Conservation (phyloP, 345 rosid species). For the Camelina laxa region DNA sequence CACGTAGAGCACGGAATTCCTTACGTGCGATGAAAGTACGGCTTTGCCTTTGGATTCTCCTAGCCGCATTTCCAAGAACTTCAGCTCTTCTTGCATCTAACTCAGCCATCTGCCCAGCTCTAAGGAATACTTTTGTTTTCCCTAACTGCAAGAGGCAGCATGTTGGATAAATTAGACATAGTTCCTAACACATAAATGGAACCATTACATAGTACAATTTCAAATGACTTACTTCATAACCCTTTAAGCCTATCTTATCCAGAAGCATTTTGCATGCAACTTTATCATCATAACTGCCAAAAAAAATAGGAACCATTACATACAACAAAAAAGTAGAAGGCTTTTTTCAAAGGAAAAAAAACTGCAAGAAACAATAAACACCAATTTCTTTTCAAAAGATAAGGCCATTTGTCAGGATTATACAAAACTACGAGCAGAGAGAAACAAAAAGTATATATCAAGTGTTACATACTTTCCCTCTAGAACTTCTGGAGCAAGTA, state of each 20-base stretch:
- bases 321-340: neutral
- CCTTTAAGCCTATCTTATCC: conserved; percentile 87
- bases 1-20: conserved; percentile 77
- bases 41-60: conserved; percentile 83
- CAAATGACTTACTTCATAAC: conserved; percentile 79
- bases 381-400: conserved; percentile 10
- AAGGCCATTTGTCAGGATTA: conserved; percentile 16
- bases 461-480: conserved; percentile 74
- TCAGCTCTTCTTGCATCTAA: conserved; percentile 97
- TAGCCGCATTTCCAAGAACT: conserved; percentile 98
- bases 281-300: conserved; percentile 83
- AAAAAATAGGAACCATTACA: conserved; percentile 35
- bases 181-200: conserved; percentile 26
- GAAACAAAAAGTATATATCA: neutral
- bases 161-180: conserved; percentile 11
- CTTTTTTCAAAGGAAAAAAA: conserved; percentile 9
- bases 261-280: conserved; percentile 92
- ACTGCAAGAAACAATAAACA: conserved; percentile 18
- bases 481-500: conserved; percentile 94
- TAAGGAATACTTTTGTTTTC: conserved; percentile 86
- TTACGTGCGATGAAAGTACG: conserved; percentile 85
- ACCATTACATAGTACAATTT: conserved; percentile 1
- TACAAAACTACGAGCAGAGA: neutral
- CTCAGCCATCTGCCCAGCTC: conserved; percentile 99
- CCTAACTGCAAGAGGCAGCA: conserved; percentile 67